Evolutionary conservation across 345 rosid species (phyloP).

Genomic region (Aurinia saxatilis): DNA sequence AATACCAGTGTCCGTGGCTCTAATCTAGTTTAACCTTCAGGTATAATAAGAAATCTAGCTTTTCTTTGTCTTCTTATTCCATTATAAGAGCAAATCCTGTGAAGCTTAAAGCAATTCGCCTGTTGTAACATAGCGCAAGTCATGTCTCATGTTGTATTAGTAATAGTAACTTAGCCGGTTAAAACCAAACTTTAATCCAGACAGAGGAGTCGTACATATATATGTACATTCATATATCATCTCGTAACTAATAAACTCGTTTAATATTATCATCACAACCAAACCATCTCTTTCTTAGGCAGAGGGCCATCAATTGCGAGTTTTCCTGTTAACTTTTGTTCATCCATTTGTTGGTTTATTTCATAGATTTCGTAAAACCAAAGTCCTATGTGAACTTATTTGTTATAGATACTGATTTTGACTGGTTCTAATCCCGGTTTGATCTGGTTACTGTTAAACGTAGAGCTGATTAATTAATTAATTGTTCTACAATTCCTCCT

Average conservation of each 20-base stretch:
- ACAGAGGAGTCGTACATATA: background rate
- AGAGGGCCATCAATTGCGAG: background rate
- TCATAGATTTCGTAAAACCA: background rate
- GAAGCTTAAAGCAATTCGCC: background rate
- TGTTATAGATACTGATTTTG: background rate
- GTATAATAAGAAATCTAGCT: conserved; percentile 2
- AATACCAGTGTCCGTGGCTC: background rate
- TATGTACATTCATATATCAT: background rate
- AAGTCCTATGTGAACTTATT: conserved; percentile 6
- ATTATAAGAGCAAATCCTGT: background rate
- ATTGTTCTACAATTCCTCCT: conserved; percentile 44
- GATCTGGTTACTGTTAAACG: too few relatives aligned
- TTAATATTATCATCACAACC: background rate
- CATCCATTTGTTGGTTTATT: background rate
- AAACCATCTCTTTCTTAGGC: background rate
- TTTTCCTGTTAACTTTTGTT: background rate
- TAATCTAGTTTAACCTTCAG: background rate
- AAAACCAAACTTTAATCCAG: conserved; percentile 9
- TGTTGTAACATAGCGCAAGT: conserved; percentile 19
- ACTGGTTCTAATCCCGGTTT: background rate
- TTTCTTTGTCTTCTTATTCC: conserved; percentile 1
- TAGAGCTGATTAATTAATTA: conserved; percentile 20
- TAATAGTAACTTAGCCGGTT: conserved; percentile 11
- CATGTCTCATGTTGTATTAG: conserved; percentile 19
- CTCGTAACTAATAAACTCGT: background rate